Evolutionary conservation across 2,329 filamentous ascomycete species (phyloP).

Genomic region (Zymoseptoria passerinii): DNA sequence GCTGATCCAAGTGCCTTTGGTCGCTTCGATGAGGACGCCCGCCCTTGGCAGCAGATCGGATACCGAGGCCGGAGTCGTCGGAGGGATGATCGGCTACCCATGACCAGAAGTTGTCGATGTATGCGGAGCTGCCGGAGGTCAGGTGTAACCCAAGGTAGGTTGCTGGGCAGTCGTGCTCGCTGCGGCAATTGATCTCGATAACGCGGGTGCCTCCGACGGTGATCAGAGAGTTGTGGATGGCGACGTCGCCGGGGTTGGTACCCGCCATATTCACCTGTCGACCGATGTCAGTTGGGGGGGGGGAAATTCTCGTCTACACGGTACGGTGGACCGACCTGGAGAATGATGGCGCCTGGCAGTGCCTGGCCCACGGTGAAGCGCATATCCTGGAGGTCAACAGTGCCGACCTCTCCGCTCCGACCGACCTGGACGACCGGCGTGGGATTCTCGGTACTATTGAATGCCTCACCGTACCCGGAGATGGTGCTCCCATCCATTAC

Average conservation of each 20-base stretch:
- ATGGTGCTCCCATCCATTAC: slow-evolving; percentile 47
- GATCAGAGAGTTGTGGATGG: slow-evolving; percentile 27
- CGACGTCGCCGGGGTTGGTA: slow-evolving; percentile 40
- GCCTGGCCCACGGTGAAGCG: slow-evolving; percentile 43
- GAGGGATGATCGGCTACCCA: slow-evolving; percentile 28
- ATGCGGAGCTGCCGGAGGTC: slow-evolving; percentile 36
- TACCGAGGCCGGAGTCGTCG: slow-evolving; percentile 3
- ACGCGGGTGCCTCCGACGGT: slow-evolving; percentile 29
- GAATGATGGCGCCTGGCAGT: slow-evolving; percentile 35
- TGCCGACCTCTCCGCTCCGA: slow-evolving; percentile 39
- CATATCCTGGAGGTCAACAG: slow-evolving; percentile 46
- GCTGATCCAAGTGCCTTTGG: slow-evolving; percentile 44
- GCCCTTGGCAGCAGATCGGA: slow-evolving; percentile 33
- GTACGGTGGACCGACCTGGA: slow-evolving; percentile 30
- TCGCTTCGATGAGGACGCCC: slow-evolving; percentile 30
- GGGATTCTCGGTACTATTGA: slow-evolving; percentile 37
- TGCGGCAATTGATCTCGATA: slow-evolving; percentile 31
- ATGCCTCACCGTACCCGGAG: slow-evolving; percentile 39
- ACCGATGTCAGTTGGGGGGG: not conserved
- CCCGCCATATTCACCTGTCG: slow-evolving; percentile 41
- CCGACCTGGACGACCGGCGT: slow-evolving; percentile 46
- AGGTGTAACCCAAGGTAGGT: slow-evolving; percentile 39
- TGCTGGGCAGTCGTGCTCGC: slow-evolving; percentile 20
- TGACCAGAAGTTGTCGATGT: too few species aligned
- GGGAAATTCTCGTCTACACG: too few species aligned